Evolutionary conservation across 305 asterid species (phyloP).

Genomic region (Solanum chacoense): DNA sequence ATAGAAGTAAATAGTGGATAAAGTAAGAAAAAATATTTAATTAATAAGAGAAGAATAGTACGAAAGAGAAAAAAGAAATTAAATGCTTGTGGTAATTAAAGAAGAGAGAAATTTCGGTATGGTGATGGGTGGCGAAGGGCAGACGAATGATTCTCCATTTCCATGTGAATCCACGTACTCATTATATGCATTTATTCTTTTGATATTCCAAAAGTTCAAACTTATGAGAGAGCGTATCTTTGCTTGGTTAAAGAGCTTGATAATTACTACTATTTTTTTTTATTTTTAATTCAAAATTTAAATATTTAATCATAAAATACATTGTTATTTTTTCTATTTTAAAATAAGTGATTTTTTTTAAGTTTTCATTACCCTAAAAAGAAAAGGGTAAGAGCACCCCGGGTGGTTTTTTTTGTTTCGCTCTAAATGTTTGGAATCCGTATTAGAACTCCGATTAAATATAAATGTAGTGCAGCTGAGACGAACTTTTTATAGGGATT

Average conservation of each 20-base stretch:
- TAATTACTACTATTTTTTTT: background rate
- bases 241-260: background rate
- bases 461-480: no score
- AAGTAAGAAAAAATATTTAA: background rate
- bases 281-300: background rate
- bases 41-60: background rate
- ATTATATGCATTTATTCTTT: constrained; percentile 12
- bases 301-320: background rate
- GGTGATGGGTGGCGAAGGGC: constrained; percentile 33
- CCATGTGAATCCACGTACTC: constrained; percentile 48
- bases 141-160: constrained; percentile 36
- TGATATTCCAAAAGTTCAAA: constrained; percentile 3
- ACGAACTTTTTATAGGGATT: no score
- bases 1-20: background rate
- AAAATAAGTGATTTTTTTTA: background rate
- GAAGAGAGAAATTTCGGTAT: constrained; percentile 23
- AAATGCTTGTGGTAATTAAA: constrained; percentile 15
- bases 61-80: background rate
- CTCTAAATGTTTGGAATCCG: no score
- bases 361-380: background rate
- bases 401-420: no score
- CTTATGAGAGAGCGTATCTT: background rate
- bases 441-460: no score
- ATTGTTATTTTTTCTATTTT: background rate
- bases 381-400: no score